Evolutionary conservation across 192 early-diverging fungal genomes (phyloP).

Genomic region (Neocallimastix lanati): DNA sequence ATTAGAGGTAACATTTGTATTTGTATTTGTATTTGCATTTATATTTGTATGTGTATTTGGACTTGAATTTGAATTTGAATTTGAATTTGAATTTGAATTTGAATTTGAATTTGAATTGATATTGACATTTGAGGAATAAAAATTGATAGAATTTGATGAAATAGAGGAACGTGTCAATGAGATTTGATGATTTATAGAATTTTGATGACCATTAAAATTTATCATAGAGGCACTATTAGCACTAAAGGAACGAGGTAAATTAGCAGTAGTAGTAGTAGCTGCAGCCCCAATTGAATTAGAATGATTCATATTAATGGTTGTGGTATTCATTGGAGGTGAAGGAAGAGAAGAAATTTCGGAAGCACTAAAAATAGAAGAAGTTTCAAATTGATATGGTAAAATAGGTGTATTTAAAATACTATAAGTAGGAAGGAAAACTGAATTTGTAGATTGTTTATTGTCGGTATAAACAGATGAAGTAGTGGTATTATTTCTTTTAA

Average conservation of each 20-base stretch:
- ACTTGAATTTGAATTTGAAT: too few species aligned
- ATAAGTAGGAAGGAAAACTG: neutral
- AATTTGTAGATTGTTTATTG: neutral
- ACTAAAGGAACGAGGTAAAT: neutral
- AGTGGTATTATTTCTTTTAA: neutral
- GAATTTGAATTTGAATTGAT: too few species aligned
- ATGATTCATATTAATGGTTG: neutral
- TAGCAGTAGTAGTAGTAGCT: neutral
- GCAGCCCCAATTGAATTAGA: too few species aligned
- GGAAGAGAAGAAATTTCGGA: neutral
- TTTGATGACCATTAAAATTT: neutral
- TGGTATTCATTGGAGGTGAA: neutral
- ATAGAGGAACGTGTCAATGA: neutral
- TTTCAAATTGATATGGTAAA: neutral
- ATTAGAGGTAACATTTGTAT: too few species aligned
- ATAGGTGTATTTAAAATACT: neutral
- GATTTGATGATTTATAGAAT: neutral
- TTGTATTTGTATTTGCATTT: too few species aligned
- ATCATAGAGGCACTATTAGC: neutral
- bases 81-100: too few species aligned
- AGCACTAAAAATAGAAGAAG: neutral
- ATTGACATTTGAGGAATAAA: neutral
- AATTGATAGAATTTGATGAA: neutral
- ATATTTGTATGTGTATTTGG: too few species aligned
- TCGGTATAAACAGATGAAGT: too few species aligned